phyloP scores from a whole-genome alignment of 2,329 filamentous ascomycete species.

The Chrysoporthe puriensis region DNA sequence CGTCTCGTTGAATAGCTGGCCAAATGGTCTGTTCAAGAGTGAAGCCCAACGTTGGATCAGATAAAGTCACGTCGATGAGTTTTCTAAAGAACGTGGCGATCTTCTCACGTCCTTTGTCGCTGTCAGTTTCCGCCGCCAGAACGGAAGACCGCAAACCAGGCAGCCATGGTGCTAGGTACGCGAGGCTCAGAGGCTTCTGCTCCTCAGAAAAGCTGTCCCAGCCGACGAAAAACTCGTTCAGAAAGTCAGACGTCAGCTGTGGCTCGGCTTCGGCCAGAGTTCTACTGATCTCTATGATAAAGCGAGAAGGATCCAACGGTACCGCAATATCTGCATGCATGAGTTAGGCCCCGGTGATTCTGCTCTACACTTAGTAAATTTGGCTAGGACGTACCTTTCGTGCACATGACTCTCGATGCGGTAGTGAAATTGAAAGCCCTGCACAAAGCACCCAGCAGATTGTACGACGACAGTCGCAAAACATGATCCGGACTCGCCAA shows the following conservation, averaged over 20 bases:
- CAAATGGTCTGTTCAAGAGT: slow-evolving; percentile 68
- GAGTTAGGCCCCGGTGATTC: background rate
- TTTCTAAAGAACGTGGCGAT: slow-evolving; percentile 67
- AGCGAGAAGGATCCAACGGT: slow-evolving; percentile 64
- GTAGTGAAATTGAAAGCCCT: slow-evolving; percentile 69
- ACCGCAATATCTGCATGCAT: slow-evolving; percentile 59
- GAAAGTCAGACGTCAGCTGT: slow-evolving; percentile 68
- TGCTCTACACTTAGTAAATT: background rate
- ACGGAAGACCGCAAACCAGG: slow-evolving; percentile 63
- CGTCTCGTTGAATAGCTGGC: slow-evolving; percentile 67
- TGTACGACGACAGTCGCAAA: slow-evolving; percentile 68
- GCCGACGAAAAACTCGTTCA: slow-evolving; percentile 74
- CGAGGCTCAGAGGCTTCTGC: slow-evolving; percentile 67
- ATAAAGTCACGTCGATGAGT: slow-evolving; percentile 66
- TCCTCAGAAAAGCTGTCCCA: slow-evolving; percentile 72
- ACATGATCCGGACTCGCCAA: slow-evolving; percentile 64
- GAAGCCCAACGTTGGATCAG: slow-evolving; percentile 62
- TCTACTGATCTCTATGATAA: slow-evolving; percentile 68
- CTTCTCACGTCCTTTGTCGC: slow-evolving; percentile 69
- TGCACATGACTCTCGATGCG: slow-evolving; percentile 63
- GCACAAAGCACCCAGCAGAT: slow-evolving; percentile 68
- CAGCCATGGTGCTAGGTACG: slow-evolving; percentile 74
- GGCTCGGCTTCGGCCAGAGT: slow-evolving; percentile 66
- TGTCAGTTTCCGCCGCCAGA: slow-evolving; percentile 61
- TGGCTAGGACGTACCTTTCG: slow-evolving; percentile 53